phyloP scores from a whole-genome alignment of 116 monocot genomes.

The Papilionanthe hybrid region DNA sequence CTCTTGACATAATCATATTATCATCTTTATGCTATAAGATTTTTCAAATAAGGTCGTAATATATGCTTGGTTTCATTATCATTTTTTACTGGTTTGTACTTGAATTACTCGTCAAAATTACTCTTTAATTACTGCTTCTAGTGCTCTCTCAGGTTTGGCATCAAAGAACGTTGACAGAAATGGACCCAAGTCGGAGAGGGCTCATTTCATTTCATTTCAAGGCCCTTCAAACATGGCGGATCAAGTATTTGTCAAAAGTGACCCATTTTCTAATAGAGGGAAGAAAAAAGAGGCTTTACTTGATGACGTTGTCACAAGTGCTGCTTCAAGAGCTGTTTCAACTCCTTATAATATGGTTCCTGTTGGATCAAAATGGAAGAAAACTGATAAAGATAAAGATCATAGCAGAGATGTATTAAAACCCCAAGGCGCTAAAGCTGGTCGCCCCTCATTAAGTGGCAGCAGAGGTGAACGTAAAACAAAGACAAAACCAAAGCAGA shows the following conservation, averaged over 20 bases:
- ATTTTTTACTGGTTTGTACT: background rate
- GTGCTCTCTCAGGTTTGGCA: slow-evolving; percentile 10
- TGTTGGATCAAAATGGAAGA: slow-evolving; percentile 67
- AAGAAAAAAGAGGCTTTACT: slow-evolving; percentile 74
- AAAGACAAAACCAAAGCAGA: slow-evolving; percentile 75
- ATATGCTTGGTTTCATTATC: too few species aligned
- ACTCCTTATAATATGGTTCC: slow-evolving; percentile 19
- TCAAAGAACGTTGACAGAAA: slow-evolving; percentile 17
- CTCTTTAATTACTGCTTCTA: slow-evolving; percentile 2
- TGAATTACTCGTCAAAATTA: background rate
- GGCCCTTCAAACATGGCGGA: slow-evolving; percentile 20
- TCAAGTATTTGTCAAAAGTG: slow-evolving; percentile 29
- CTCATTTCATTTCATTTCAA: slow-evolving; percentile 25
- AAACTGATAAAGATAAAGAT: slow-evolving; percentile 55
- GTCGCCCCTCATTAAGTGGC: slow-evolving; percentile 39
- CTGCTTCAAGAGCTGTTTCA: slow-evolving; percentile 28
- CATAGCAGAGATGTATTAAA: slow-evolving; percentile 41
- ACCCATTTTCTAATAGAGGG: slow-evolving; percentile 26
- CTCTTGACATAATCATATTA: background rate
- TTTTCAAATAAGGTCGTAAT: too few species aligned
- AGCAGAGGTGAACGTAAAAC: slow-evolving; percentile 69
- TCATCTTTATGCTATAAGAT: background rate
- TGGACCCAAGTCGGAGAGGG: slow-evolving; percentile 24
- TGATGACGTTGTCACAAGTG: slow-evolving; percentile 50
- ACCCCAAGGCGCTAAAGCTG: slow-evolving; percentile 48